These are phyloP conservation scores for Massarina eburnea DNA, from an alignment of 2,329 filamentous ascomycete species.

Conservation along the genomic window DNA sequence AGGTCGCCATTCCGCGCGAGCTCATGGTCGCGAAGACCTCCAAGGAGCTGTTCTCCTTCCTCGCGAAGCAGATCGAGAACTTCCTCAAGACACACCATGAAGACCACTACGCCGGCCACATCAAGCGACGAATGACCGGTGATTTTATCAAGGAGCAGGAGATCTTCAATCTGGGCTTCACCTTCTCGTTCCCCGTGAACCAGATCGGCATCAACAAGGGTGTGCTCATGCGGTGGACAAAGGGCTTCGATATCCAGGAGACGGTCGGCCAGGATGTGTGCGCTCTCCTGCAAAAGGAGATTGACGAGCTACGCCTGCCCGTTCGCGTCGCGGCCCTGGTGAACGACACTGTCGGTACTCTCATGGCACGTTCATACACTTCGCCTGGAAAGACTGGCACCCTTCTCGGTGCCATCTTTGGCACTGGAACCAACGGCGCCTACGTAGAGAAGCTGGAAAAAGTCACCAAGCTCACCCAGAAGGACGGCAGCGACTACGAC, in stretches of 20 bases:
- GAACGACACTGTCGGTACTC: conserved; percentile 95
- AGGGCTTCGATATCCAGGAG: conserved; percentile 97
- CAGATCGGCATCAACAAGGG: conserved; percentile 96
- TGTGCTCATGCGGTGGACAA: conserved; percentile 93
- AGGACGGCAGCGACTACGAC: conserved; percentile 64
- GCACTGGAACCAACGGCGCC: conserved; percentile 94
- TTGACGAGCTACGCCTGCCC: conserved; percentile 81
- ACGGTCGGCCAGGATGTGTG: conserved; percentile 94
- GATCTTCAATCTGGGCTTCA: conserved; percentile 94
- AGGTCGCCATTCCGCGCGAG: conserved; percentile 84
- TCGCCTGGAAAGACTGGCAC: conserved; percentile 84
- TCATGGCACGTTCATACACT: conserved; percentile 97
- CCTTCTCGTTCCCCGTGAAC: conserved; percentile 95
- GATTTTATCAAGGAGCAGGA: conserved; percentile 68
- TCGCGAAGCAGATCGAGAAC: conserved; percentile 86
- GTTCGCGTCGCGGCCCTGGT: conserved; percentile 95
- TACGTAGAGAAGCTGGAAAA: conserved; percentile 91
- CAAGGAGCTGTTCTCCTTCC: conserved; percentile 85
- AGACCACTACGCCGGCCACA: conserved; percentile 77
- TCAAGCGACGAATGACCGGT: conserved; percentile 64
- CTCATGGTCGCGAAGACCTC: conserved; percentile 88
- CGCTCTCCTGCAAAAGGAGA: conserved; percentile 81
- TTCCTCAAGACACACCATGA: conserved; percentile 87
- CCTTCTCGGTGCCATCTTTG: conserved; percentile 93
- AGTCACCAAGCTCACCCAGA: conserved; percentile 70